Base-by-base conservation (phyloP, 805 yeast genomes). In the Starmerella potacharoeniae region DNA sequence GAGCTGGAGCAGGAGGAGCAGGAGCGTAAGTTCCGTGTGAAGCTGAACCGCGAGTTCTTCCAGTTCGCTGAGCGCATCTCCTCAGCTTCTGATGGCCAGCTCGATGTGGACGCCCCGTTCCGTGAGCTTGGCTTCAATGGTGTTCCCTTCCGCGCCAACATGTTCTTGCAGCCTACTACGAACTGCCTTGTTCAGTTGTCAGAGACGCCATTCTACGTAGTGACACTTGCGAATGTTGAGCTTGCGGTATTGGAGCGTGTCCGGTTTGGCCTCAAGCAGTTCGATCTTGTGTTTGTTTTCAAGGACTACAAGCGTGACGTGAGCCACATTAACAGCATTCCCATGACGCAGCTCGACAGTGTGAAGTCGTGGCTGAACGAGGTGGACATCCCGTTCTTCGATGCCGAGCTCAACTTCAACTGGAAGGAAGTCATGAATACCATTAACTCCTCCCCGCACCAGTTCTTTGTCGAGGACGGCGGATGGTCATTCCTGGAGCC, bases 1-100 rank as follows among this genome's bases (percentile, higher is more conserved):
- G 98, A 93, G 72, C 75, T 93, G 60, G 97, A 93, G 71, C 97
- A 91, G 71, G 98, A 93, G 73, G 97, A 91, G 72, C 97, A 93
- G 70, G 98, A 93, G 73, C 83, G 97, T 73, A 79, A 91, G 70
- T 80, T 96, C 71, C 86, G 95, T 65, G 85, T 86, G 29, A 79
- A 87, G 40, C 78, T 93, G 65, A 96, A 93, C 72, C 87, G 85
- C 69, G 97, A 93, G 71, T 93, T 90, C 73, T 83, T 82, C 70
- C 76, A 77, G 48, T 93, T 89, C 73, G 91, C 91, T 17, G 97
- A 93, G 71, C 79, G 83, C 58, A 90, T 93, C 61, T 83, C 96
- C 13, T 96, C 88, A 60, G 84, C 93, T 0, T 82, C 95, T 0
- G 79, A 81, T 65, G 95, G 95, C 36, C 69, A 82, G 58, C 75